Conservation (phyloP, 306 rosid genomes). For the Neltuma alba region DNA sequence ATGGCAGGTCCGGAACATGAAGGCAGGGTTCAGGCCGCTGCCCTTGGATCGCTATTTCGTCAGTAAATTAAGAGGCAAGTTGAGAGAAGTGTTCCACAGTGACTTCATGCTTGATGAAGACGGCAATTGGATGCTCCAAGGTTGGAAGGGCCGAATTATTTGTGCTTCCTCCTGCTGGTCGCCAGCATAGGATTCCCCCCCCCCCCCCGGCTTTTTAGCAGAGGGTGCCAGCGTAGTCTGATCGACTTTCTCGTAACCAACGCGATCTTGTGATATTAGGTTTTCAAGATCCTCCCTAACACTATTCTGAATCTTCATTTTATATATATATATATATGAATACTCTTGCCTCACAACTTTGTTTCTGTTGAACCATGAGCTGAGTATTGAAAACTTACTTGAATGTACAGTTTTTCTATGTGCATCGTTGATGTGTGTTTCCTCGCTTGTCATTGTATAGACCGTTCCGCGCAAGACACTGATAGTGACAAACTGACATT, state of each 20-base stretch:
- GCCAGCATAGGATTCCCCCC: slow-evolving; percentile 52
- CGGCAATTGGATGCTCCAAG: slow-evolving; percentile 62
- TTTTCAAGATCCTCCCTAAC: neutral
- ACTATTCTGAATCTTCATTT: neutral
- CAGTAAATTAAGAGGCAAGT: slow-evolving; percentile 26
- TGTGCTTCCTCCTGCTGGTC: slow-evolving; percentile 69
- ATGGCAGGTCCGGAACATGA: slow-evolving; percentile 54
- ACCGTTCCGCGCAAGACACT: neutral
- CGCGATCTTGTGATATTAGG: neutral
- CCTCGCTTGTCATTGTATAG: neutral
- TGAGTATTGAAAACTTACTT: neutral
- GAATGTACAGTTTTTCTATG: neutral
- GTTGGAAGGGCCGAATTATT: slow-evolving; percentile 71
- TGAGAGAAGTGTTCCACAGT: slow-evolving; percentile 48
- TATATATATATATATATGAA: neutral
- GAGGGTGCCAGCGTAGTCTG: too few species aligned
- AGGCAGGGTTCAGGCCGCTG: slow-evolving; percentile 54
- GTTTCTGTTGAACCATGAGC: neutral
- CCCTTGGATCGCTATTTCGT: slow-evolving; percentile 47
- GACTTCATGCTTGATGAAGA: slow-evolving; percentile 58
- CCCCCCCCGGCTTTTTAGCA: too few species aligned
- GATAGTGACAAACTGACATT: too few species aligned
- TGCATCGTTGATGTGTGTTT: neutral
- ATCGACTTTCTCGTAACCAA: too few species aligned
- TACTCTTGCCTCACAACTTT: neutral